phyloP scores from a whole-genome alignment of 306 rosid species.

The Cicer pinnatifidum region DNA sequence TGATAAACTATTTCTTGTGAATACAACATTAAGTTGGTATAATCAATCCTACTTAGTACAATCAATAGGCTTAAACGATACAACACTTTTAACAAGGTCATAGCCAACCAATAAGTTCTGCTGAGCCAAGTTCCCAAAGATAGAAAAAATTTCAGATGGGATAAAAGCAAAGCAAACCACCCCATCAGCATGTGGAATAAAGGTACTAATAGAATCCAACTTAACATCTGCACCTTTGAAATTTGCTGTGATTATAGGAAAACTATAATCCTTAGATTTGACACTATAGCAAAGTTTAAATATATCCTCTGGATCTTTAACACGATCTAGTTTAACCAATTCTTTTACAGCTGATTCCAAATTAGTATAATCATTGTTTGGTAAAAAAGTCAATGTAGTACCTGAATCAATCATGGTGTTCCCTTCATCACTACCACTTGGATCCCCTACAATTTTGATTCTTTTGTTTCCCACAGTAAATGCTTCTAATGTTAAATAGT shows the following conservation, averaged over 20 bases:
- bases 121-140: too few relatives aligned
- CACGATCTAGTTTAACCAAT: not conserved
- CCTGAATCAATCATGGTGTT: conserved; percentile 30
- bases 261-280: too few relatives aligned
- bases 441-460: not conserved
- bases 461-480: not conserved
- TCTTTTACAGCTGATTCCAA: conserved; percentile 39
- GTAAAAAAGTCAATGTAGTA: conserved; percentile 43
- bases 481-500: conserved; percentile 13
- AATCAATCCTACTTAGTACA: too few relatives aligned
- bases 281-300: conserved; percentile 43
- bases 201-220: too few relatives aligned
- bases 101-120: too few relatives aligned
- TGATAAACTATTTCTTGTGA: too few relatives aligned
- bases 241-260: too few relatives aligned
- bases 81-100: too few relatives aligned
- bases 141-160: fast-evolving
- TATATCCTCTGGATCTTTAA: not conserved
- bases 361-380: conserved; percentile 14
- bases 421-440: not conserved
- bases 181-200: not conserved
- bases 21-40: too few relatives aligned
- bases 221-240: too few relatives aligned
- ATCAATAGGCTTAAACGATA: too few relatives aligned
- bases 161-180: conserved; percentile 55